Evolutionary conservation across 1,284 basidiomycete species (phyloP).

Genomic region (Pterulicium gracile): DNA sequence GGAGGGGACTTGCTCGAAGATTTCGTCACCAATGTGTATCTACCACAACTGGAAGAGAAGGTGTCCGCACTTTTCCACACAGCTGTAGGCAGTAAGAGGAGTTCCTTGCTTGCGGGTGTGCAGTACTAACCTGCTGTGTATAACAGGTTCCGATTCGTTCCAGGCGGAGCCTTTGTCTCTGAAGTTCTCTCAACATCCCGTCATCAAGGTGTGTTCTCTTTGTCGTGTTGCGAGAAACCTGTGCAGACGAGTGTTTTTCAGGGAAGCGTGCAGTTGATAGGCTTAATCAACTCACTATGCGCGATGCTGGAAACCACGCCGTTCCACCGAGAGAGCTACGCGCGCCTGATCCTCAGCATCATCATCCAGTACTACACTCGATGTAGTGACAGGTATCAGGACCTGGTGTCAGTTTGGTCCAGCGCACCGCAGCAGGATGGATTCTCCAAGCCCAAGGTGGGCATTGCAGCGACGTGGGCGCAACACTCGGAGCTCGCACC

Average conservation of each 20-base stretch:
- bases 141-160: constrained; percentile 72
- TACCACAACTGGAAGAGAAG: constrained; percentile 94
- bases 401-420: constrained; percentile 39
- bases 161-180: constrained; percentile 61
- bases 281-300: constrained; percentile 87
- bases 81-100: constrained; percentile 61
- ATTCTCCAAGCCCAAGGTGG: constrained; percentile 25
- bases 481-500: constrained; percentile 71
- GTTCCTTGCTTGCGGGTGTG: constrained; percentile 5
- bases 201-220: constrained; percentile 57
- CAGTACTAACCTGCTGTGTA: constrained; percentile 1
- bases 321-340: constrained; percentile 92
- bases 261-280: constrained; percentile 80
- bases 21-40: constrained; percentile 87
- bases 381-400: constrained; percentile 82
- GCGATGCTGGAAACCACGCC: constrained; percentile 90
- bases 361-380: constrained; percentile 96
- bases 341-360: constrained; percentile 88
- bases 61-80: constrained; percentile 83
- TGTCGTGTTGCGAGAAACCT: constrained; percentile 2
- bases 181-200: constrained; percentile 54
- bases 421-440: constrained; percentile 24
- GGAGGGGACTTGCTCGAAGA: constrained; percentile 82
- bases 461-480: constrained; percentile 79
- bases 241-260: constrained; percentile 18